phyloP scores from a whole-genome alignment of 2,329 filamentous ascomycete genomes.

The Knoxdaviesia capensis region DNA sequence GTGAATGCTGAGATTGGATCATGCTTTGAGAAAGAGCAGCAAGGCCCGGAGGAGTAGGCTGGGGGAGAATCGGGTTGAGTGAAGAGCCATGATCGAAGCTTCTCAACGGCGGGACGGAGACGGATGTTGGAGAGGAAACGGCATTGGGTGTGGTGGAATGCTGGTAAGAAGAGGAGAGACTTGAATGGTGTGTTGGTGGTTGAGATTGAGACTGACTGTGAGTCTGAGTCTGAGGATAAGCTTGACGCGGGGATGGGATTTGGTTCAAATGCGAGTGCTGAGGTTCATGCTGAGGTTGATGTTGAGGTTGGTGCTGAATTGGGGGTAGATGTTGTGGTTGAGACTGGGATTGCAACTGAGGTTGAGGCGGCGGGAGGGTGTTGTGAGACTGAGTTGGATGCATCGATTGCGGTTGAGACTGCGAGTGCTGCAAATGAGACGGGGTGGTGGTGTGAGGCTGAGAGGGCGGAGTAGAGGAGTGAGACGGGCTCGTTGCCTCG shows the following conservation, averaged over 20 bases:
- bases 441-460: background rate
- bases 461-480: background rate
- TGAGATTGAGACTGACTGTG: too few relatives aligned
- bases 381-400: background rate
- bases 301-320: constrained; percentile 1
- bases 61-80: too few relatives aligned
- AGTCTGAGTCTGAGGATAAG: background rate
- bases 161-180: constrained; percentile 2
- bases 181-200: background rate
- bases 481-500: constrained; percentile 7
- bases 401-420: background rate
- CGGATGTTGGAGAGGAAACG: background rate
- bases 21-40: constrained; percentile 1
- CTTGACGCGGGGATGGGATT: background rate
- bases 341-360: constrained; percentile 1
- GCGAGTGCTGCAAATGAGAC: background rate
- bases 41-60: too few relatives aligned
- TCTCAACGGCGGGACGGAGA: background rate
- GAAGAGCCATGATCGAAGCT: too few relatives aligned
- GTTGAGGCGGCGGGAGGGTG: constrained; percentile 1
- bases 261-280: background rate
- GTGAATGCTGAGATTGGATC: constrained; percentile 5
- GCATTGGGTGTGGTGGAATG: background rate
- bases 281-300: background rate
- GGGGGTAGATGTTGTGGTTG: background rate